Conservation (phyloP, 768 basidiomycete genomes). For the Peribolospora baueri region DNA sequence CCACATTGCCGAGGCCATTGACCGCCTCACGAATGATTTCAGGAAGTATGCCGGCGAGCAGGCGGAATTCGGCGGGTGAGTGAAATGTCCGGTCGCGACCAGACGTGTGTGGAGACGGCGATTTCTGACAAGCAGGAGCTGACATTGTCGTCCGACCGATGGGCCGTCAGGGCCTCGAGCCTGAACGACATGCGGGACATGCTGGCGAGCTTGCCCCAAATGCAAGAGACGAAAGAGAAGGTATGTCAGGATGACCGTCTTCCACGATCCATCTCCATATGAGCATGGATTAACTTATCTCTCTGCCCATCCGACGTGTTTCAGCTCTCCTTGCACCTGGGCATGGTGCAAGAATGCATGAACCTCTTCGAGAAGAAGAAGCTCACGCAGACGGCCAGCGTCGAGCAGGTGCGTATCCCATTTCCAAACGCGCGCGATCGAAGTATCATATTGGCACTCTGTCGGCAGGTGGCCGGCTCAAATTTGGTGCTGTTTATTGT, state of each 20-base stretch:
- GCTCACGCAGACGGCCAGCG: conserved; percentile 51
- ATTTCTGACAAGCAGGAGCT: not conserved
- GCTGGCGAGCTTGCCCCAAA: conserved; percentile 82
- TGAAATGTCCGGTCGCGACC: conserved; percentile 4
- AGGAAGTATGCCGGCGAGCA: conserved; percentile 83
- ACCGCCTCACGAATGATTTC: conserved; percentile 89
- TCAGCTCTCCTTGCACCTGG: conserved; percentile 85
- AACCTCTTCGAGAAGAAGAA: conserved; percentile 68
- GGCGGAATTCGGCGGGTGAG: conserved; percentile 74
- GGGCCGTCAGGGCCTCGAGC: conserved; percentile 44
- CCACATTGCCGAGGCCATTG: conserved; percentile 97
- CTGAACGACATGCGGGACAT: conserved; percentile 98
- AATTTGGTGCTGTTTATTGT: not conserved
- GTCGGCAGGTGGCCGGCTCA: too few species aligned
- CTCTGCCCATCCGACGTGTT: not conserved
- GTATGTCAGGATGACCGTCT: conserved; percentile 20
- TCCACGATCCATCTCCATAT: not conserved
- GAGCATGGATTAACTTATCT: not conserved
- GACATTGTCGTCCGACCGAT: not conserved
- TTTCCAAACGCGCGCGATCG: too few species aligned
- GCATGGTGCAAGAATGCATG: conserved; percentile 98
- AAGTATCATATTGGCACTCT: too few species aligned
- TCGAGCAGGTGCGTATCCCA: conserved; percentile 47
- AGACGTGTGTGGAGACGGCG: not conserved
- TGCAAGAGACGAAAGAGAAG: conserved; percentile 85